Conservation (phyloP, 805 yeast genomes). For the Lipomyces kockii region DNA sequence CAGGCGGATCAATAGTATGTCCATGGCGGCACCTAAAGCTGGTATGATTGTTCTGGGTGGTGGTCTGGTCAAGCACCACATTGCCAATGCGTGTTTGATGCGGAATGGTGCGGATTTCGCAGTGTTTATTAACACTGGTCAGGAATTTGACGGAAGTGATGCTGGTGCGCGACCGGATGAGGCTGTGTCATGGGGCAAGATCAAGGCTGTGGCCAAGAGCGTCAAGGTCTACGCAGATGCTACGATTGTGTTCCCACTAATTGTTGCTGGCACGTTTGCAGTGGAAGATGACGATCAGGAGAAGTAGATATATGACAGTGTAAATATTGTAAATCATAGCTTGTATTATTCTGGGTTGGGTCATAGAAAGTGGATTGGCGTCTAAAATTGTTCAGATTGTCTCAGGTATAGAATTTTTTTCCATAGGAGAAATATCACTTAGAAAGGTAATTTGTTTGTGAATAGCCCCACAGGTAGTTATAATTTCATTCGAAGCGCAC, state of each 20-base stretch:
- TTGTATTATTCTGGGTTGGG: neutral
- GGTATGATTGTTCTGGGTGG: constrained; percentile 98
- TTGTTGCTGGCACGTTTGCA: constrained; percentile 96
- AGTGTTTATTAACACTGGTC: constrained; percentile 95
- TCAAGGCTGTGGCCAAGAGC: constrained; percentile 88
- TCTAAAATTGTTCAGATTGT: neutral
- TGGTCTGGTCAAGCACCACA: constrained; percentile 94
- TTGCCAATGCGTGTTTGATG: constrained; percentile 97
- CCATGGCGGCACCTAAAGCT: constrained; percentile 92
- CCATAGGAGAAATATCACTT: too few species aligned
- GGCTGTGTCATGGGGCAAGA: constrained; percentile 99
- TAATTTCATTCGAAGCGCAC: too few species aligned
- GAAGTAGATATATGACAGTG: neutral
- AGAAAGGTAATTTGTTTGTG: too few species aligned
- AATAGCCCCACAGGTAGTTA: too few species aligned
- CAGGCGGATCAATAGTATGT: constrained; percentile 85
- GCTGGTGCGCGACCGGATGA: constrained; percentile 99
- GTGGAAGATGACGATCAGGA: constrained; percentile 11
- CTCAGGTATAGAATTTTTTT: neutral
- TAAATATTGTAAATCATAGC: neutral
- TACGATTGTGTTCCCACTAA: constrained; percentile 89
- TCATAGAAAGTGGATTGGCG: neutral
- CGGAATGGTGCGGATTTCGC: constrained; percentile 99
- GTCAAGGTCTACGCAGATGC: constrained; percentile 96
- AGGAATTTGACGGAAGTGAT: constrained; percentile 98